A percentile compares a stretch with the other conserved stretches of the same genome.
phyloP scores from a whole-genome alignment of 1,284 basidiomycete species.

The Boletus austroedulis region DNA sequence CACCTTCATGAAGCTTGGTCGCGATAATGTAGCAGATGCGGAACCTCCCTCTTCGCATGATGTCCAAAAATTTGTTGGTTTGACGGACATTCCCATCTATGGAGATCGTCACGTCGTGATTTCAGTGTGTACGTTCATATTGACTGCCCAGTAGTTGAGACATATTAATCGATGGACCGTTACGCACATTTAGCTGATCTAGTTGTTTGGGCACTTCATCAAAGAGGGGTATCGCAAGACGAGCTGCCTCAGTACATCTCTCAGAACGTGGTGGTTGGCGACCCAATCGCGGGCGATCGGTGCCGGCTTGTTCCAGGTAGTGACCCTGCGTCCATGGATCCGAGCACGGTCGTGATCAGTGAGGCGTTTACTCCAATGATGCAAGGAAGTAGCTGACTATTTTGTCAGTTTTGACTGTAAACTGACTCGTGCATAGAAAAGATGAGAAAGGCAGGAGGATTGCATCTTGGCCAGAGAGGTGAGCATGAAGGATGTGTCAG shows the following conservation, averaged over 20 bases:
- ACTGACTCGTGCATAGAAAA: neutral
- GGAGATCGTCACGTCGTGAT: constrained; percentile 1
- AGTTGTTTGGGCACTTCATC: neutral
- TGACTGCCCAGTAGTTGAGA: neutral
- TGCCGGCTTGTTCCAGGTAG: constrained; percentile 6
- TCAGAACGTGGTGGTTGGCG: constrained; percentile 1
- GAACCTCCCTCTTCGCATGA: too few species aligned
- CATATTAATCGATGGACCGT: neutral
- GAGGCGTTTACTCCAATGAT: neutral
- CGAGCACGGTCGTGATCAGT: constrained; percentile 4
- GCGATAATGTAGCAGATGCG: neutral
- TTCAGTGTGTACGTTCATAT: neutral
- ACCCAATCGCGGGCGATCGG: constrained; percentile 4
- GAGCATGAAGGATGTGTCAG: neutral
- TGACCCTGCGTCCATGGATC: neutral
- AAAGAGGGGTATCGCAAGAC: constrained; percentile 1
- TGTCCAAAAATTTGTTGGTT: neutral
- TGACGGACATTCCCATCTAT: neutral
- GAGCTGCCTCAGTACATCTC: constrained; percentile 7
- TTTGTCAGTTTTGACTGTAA: neutral
- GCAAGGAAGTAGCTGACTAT: neutral
- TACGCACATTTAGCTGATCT: constrained; percentile 1
- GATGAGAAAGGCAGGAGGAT: neutral
- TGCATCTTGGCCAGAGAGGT: neutral
- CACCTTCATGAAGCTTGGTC: constrained; percentile 1